Evolutionary conservation across 2,329 filamentous ascomycete genomes (phyloP).

Genomic region (Pseudocercospora eumusae): DNA sequence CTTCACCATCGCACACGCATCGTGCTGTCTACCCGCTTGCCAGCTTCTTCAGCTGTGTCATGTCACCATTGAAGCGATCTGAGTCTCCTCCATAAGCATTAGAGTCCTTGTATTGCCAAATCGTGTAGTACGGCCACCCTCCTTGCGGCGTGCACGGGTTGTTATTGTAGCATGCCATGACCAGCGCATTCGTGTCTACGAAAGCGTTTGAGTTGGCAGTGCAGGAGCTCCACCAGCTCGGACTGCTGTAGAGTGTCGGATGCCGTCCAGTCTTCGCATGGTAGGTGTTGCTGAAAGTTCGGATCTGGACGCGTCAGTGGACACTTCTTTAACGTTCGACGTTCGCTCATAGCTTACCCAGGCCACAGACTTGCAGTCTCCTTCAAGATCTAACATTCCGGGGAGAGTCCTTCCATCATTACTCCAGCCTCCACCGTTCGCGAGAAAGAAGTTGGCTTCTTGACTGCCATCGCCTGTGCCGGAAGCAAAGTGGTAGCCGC

Average conservation of each 20-base stretch:
- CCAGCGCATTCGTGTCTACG: conserved; percentile 34
- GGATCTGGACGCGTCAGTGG: conserved; percentile 38
- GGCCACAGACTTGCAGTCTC: conserved; percentile 48
- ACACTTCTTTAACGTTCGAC: background rate
- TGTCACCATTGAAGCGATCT: conserved; percentile 54
- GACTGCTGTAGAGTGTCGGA: conserved; percentile 57
- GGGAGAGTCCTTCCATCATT: conserved; percentile 57
- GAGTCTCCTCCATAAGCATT: conserved; percentile 57
- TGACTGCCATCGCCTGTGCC: conserved; percentile 49
- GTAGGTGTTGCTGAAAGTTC: conserved; percentile 56
- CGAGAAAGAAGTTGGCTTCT: conserved; percentile 57
- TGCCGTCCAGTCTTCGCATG: conserved; percentile 49
- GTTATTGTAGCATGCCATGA: conserved; percentile 35
- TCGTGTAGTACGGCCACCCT: conserved; percentile 56
- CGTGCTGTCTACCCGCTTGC: conserved; percentile 33
- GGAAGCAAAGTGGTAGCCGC: conserved; percentile 59
- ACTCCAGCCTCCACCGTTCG: conserved; percentile 58
- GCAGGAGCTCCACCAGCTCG: conserved; percentile 57
- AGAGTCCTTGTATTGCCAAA: conserved; percentile 57
- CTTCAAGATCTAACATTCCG: conserved; percentile 60
- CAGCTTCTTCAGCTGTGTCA: conserved; percentile 41
- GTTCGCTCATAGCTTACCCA: conserved; percentile 41
- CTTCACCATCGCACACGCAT: background rate
- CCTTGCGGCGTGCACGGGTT: conserved; percentile 36
- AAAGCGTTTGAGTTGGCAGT: conserved; percentile 55